Conservation (phyloP, 305 asterid species). For the Fraxinus greggii region DNA sequence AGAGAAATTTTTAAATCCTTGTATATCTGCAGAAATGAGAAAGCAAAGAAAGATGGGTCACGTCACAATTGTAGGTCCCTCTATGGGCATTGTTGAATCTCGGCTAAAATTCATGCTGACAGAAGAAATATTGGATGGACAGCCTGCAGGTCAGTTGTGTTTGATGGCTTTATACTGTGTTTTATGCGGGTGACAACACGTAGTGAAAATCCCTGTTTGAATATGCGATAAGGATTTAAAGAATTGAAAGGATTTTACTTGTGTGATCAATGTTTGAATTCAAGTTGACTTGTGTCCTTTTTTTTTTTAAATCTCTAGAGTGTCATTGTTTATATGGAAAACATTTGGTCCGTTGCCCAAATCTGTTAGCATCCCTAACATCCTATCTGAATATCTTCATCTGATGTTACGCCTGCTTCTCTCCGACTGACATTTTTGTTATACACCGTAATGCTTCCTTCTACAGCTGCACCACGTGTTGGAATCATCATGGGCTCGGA, state of each 20-base stretch:
- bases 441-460: slow-evolving; percentile 11
- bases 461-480: slow-evolving; percentile 70
- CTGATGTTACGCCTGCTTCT: neutral
- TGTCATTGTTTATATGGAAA: neutral
- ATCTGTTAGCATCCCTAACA: neutral
- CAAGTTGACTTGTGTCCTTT: neutral
- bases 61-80: slow-evolving; percentile 78
- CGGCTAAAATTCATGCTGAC: slow-evolving; percentile 54
- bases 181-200: slow-evolving; percentile 15
- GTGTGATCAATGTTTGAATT: neutral
- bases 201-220: neutral
- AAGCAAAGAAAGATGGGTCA: slow-evolving; percentile 99
- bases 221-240: neutral
- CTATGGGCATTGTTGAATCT: slow-evolving; percentile 74
- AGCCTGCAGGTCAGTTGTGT: slow-evolving; percentile 48
- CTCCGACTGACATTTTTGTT: neutral
- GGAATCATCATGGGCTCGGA: slow-evolving; percentile 98
- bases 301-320: neutral
- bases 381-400: neutral
- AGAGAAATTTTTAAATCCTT: slow-evolving; percentile 1
- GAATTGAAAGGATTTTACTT: neutral
- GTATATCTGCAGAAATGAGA: slow-evolving; percentile 61
- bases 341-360: neutral
- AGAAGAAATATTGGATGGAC: slow-evolving; percentile 45
- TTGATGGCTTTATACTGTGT: slow-evolving; percentile 8